Evolutionary conservation across 2,329 filamentous ascomycete species (phyloP), one percentile per base, ranked within the genome.

Genomic region (Fusarium longipes): DNA sequence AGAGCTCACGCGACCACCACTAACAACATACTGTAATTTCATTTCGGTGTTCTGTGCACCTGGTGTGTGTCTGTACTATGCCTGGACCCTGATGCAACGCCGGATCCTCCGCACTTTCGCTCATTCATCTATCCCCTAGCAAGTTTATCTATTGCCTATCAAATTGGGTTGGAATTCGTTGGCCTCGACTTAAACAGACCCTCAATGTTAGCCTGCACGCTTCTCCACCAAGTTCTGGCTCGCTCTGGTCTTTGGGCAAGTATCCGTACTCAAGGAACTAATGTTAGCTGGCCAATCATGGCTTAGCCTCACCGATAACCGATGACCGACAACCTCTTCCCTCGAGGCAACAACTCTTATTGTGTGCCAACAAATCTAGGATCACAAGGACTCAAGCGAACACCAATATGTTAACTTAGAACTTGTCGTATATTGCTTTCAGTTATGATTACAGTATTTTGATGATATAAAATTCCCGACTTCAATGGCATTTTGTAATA

Each of bases 261-360:
- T 54, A 57, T 66, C 38, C 42, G 51, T 54, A 57, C 63, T 40
- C 42, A 29, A 24, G 35, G 47, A 63, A 70, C 62, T 38, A 63
- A 65, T 53, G 36, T 63, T 68, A 56, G 64, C 54, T 51, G 57
- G 56, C 71, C 71, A 73, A 73, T 73, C 71, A 73, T 44, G 58
- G 56, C 61, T 70, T 73, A 70, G 71, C 54, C 58, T 55, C 50
- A 60, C 71, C 71, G 71, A 73, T 39, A 73, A 57, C 71, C 71
- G 71, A 56, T 43, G 38, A 56, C 71, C 71, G 70, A 73, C 57
- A 73, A 74, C 71, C 67, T 71, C 40, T 44, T 51, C 47, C 52
- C 63, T 64, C 20, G n/a, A 51, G 48, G 27, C 38, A 36, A 68
- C 66, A 68, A 70, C 42, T 65, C 36, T 50, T n/a, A 39, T 32